Evolutionary conservation across 805 yeast genomes (phyloP).

Genomic region (Wickerhamomyces bovis): DNA sequence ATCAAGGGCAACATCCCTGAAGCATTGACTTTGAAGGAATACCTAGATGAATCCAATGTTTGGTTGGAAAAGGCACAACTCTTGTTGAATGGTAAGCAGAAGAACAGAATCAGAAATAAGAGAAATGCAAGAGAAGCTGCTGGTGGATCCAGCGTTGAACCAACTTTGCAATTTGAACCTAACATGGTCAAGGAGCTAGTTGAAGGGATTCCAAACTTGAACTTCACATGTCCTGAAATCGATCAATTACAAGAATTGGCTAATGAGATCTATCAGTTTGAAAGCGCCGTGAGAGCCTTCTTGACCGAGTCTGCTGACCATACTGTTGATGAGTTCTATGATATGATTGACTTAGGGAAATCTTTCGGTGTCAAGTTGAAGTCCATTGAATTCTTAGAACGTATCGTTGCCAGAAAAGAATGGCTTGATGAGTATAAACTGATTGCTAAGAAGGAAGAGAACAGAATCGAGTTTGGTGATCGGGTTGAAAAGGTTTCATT

Average conservation of each 20-base stretch:
- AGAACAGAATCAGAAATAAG: slow-evolving; percentile 33
- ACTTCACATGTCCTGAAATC: slow-evolving; percentile 52
- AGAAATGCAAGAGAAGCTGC: slow-evolving; percentile 3
- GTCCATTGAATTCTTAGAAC: slow-evolving; percentile 36
- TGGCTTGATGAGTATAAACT: slow-evolving; percentile 32
- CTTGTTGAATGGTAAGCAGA: slow-evolving; percentile 33
- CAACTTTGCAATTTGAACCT: slow-evolving; percentile 10
- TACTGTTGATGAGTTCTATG: slow-evolving; percentile 39
- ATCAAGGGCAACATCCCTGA: slow-evolving; percentile 36
- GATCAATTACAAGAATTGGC: slow-evolving; percentile 51
- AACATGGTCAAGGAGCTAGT: slow-evolving; percentile 27
- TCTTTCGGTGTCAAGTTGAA: slow-evolving; percentile 54
- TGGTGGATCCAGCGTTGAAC: slow-evolving; percentile 3
- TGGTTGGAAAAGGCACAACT: slow-evolving; percentile 54
- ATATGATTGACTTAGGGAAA: slow-evolving; percentile 50
- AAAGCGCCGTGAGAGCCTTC: slow-evolving; percentile 37
- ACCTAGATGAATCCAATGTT: slow-evolving; percentile 38
- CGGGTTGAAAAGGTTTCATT: slow-evolving; percentile 3
- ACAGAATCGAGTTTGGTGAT: background rate
- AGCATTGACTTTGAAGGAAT: slow-evolving; percentile 31
- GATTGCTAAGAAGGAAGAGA: slow-evolving; percentile 12
- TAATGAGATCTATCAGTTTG: slow-evolving; percentile 46
- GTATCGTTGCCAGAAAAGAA: slow-evolving; percentile 29
- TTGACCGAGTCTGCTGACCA: slow-evolving; percentile 25
- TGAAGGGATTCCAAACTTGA: slow-evolving; percentile 41